Evolutionary conservation across 352 stramenopile species (phyloP), one percentile per base, ranked within the genome.

Genomic region (Pythium pyrilobum): DNA sequence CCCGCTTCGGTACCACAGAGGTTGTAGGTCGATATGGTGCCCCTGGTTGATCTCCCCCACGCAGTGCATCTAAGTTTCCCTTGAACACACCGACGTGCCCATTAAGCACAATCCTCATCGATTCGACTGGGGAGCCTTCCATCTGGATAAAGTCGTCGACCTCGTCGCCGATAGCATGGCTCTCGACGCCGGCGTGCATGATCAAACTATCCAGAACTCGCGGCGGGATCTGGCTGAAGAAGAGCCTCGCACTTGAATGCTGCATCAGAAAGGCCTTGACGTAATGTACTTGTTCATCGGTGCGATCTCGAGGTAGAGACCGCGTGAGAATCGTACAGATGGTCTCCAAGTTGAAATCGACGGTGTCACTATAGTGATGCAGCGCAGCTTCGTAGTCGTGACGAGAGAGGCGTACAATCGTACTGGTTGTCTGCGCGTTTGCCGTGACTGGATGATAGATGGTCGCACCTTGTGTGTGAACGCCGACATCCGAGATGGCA

Each of bases 21-120:
- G n/a, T 24, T 46, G 23, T 15, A 10, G 9, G 20, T 16, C 8
- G n/a, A 3, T 16, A 37, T 20, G 23, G 29, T 31, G 27, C 23
- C 7, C n/a, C n/a, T 25, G 15, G 46, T 8, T 3, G 44, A 2
- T 42, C 23, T 51, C 6, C 5, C 6, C 15, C 16, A 10, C 5
- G 7, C 9, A 41, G 39, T 29, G 16, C 10, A 24, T 25, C 32
- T 47, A 37, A 20, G 9, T 50, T 38, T n/a, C 29, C 69, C 54
- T 75, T 71, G 32, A 83, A 83, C 2, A 72, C 53, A 20, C 62
- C 68, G 20, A 83, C 49, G 45, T 74, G 71, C 10, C 72, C 72
- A 29, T 74, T 70, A 16, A 83, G 55, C 6, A 83, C 46, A 25
- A 83, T 41, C 11, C 57, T 55, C 51, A 80, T 69, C n/a, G 16